Base-by-base conservation (phyloP, 805 yeast species). In the Lachancea nothofagi region DNA sequence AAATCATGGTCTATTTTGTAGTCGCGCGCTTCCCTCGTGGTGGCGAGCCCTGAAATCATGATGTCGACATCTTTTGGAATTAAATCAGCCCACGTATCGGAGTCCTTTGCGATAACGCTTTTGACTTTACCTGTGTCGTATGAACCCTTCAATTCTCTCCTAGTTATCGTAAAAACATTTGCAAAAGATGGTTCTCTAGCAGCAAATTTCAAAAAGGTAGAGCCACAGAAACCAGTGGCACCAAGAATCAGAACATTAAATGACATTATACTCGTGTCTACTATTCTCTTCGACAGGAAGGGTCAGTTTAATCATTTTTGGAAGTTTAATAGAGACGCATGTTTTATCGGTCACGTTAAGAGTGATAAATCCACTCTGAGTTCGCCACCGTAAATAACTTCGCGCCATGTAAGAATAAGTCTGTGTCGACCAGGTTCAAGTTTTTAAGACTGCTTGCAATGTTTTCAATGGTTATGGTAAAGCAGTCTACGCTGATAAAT, bases 211-310 rank as follows among this genome's bases (percentile, higher is more conserved):
- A 84, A 55, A 43, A 84, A 70, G 17, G 65, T 69, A 18, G 67
- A 50, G 7, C 95, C 96, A 41, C 82, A 80, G 15, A 85, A 63
- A 2, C 96, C 96, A 1, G 95, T 86, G 21, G 88, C 72, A 2
- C 96, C 96, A 32, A 84, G 59, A 12, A 71, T 52, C 31, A 73
- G 62, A 10, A 62, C 61, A 26, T 50, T 55, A 54, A 50, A 29
- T 9, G 31, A 15, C 44, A 41, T 41, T 18, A 20, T n/a, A n/a
- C n/a, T n/a, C n/a, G n/a, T n/a, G n/a, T n/a, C n/a, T n/a, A n/a
- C n/a, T n/a, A n/a, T n/a, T n/a, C n/a, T n/a, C n/a, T n/a, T n/a
- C n/a, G n/a, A n/a, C n/a, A n/a, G n/a, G n/a, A n/a, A n/a, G n/a
- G n/a, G n/a, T n/a, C n/a, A n/a, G n/a, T n/a, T n/a, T n/a, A n/a